phyloP scores from a whole-genome alignment of 129 eudicot species.

The Cynara cardunculus region DNA sequence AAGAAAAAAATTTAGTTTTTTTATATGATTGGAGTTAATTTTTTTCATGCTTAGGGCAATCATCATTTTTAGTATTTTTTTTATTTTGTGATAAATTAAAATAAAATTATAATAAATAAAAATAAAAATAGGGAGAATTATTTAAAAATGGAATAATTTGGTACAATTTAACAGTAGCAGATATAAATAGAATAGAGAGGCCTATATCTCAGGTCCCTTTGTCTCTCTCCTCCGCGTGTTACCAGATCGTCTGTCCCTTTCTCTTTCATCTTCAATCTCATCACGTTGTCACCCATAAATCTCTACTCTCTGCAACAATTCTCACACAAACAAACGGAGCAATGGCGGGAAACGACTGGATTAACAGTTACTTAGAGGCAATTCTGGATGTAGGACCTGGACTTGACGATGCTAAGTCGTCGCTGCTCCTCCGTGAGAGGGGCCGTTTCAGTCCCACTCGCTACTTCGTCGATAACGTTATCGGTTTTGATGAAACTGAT shows the following conservation, averaged over 20 bases:
- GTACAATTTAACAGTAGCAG: too few relatives aligned
- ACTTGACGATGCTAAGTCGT: constrained; percentile 68
- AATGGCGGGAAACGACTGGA: constrained; percentile 99
- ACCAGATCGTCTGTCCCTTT: constrained; percentile 30
- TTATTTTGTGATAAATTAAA: too few relatives aligned
- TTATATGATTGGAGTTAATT: too few relatives aligned
- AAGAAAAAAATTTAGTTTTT: too few relatives aligned
- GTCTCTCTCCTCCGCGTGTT: constrained; percentile 36
- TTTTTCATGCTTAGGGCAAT: too few relatives aligned
- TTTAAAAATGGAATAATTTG: too few relatives aligned
- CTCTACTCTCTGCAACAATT: background rate
- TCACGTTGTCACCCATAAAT: background rate
- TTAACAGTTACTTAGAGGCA: constrained; percentile 94
- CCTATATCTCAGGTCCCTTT: constrained; percentile 29
- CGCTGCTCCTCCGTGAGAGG: constrained; percentile 77
- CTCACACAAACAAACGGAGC: background rate
- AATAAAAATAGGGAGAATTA: too few relatives aligned
- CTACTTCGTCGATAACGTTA: constrained; percentile 91
- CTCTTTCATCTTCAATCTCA: constrained; percentile 26
- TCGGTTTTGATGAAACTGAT: constrained; percentile 98
- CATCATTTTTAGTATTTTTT: too few relatives aligned
- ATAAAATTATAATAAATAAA: too few relatives aligned
- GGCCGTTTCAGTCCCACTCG: constrained; percentile 95
- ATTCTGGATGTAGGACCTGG: constrained; percentile 91
- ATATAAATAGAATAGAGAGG: background rate